Conservation (phyloP, 305 asterid genomes). For the Fraxinus velutina region DNA sequence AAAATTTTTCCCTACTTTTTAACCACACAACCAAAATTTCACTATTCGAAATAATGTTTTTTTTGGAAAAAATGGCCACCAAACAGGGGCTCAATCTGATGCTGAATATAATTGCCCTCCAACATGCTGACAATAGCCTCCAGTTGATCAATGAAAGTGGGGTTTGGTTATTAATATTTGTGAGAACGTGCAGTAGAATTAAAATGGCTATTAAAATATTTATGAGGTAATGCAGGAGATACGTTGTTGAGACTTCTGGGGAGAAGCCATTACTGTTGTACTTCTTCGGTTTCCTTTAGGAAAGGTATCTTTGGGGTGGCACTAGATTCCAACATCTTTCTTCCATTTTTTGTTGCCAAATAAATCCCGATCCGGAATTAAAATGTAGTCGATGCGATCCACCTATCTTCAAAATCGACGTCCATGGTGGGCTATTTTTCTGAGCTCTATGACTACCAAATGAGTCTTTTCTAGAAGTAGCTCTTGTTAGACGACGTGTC, state of each 20-base stretch:
- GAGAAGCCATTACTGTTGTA: slow-evolving; percentile 19
- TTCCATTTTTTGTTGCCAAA: not conserved
- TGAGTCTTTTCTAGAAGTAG: not conserved
- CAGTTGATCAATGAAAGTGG: not conserved
- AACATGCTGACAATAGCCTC: not conserved
- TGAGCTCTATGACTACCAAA: not conserved
- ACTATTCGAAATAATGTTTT: too few relatives aligned
- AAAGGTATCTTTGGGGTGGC: slow-evolving; percentile 30
- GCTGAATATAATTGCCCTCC: slow-evolving; percentile 21
- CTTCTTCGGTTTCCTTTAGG: slow-evolving; percentile 21
- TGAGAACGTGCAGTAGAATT: not conserved
- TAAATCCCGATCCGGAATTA: not conserved
- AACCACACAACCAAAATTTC: too few relatives aligned
- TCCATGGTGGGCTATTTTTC: not conserved
- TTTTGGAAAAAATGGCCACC: not conserved
- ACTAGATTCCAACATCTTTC: not conserved
- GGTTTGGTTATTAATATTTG: not conserved
- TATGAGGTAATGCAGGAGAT: slow-evolving; percentile 17
- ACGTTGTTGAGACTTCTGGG: slow-evolving; percentile 33
- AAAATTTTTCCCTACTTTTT: too few relatives aligned
- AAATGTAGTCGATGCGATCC: not conserved
- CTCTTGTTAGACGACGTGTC: not conserved
- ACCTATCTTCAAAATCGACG: not conserved
- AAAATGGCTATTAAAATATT: not conserved
- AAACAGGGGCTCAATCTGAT: slow-evolving; percentile 18